Evolutionary conservation across 305 asterid species (phyloP).

Genomic region (Caryopteris hybrid): DNA sequence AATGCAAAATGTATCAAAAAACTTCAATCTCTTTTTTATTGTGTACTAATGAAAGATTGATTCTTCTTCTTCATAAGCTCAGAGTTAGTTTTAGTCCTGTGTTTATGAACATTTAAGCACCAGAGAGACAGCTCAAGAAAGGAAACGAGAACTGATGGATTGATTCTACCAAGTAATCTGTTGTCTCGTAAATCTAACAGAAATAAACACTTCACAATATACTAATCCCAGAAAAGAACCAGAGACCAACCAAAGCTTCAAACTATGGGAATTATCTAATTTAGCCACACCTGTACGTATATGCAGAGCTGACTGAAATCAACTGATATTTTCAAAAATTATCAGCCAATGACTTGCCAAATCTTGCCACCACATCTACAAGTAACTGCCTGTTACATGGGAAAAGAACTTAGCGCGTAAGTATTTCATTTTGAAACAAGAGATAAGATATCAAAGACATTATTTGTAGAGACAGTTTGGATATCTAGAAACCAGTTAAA

Average conservation of each 20-base stretch:
- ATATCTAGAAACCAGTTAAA: too few species aligned
- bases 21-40: not conserved
- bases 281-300: conserved; percentile 37
- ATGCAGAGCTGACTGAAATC: conserved; percentile 39
- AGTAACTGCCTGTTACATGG: conserved; percentile 28
- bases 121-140: not conserved
- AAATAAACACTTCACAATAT: conserved; percentile 22
- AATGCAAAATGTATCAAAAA: not conserved
- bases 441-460: not conserved
- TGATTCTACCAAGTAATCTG: not conserved
- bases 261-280: conserved; percentile 22
- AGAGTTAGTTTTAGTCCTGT: not conserved
- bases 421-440: not conserved
- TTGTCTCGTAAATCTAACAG: not conserved
- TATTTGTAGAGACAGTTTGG: too few species aligned
- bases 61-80: not conserved
- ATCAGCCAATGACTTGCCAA: conserved; percentile 18
- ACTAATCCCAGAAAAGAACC: conserved; percentile 21
- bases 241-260: conserved; percentile 13
- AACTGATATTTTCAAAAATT: conserved; percentile 25
- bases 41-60: not conserved
- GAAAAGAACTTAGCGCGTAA: not conserved
- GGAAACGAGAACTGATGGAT: not conserved
- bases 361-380: conserved; percentile 24
- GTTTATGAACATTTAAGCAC: not conserved